Base-by-base conservation (phyloP, 345 rosid species). In the Populus euphratica region DNA sequence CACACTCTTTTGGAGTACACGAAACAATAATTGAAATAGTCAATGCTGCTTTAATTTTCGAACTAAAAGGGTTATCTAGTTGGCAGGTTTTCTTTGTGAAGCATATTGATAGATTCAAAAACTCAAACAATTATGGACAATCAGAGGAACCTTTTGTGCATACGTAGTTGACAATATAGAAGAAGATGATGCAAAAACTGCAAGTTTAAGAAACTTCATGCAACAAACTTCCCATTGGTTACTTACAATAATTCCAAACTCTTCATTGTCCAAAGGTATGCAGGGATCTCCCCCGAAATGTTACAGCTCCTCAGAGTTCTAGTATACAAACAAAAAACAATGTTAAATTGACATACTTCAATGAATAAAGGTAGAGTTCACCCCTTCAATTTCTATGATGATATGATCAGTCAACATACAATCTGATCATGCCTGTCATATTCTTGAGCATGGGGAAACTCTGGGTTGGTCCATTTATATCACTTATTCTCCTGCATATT, bases 401-500 rank as follows among this genome's bases (percentile, higher is more conserved):
- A 38, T 9, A 5, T 70, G 72, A 61, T 13, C 62, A 64, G 18
- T 35, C 25, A 43, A 80, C 90, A 68, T 78, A 89, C 92, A 87
- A 76, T 81, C 41, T 78, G 16, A 17, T 0, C 43, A 87, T 31
- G 72, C 76, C 78, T 36, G 79, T 77, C 83, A 85, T 81, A 56
- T 74, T 82, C 70, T 65, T 21, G 21, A 81, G 70, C 68, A 62
- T 47, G 8, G 87, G 92, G 76, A 89, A 85, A 43, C 21, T 71
- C 69, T 88, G 88, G 66, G 59, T 72, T n/a, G 82, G 79, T 76
- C 85, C 88, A 27, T n/a, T 76, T 56, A 86, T 73, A 70, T 89
- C 89, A 66, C 88, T 86, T 49, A 89, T 82, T 74, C 88, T 86
- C 80, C 92, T 89, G 92, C 31, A 70, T 10, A 43, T 68, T 16